phyloP scores from a whole-genome alignment of 371 early-diverging fungal genomes.

The Mortierella polycephala region DNA sequence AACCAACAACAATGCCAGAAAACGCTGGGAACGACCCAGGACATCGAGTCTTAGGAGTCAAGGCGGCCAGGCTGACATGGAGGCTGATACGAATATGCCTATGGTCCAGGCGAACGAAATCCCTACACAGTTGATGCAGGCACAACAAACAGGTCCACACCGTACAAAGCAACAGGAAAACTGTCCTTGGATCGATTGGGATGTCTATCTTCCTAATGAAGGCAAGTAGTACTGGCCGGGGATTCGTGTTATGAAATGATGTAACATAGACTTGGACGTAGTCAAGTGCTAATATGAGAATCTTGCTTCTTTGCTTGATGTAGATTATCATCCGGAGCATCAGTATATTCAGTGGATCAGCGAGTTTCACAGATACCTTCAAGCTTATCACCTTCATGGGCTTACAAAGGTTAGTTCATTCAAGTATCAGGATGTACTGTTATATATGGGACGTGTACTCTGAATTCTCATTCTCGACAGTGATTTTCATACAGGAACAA shows the following conservation, averaged over 20 bases:
- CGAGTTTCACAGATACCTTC: conserved; percentile 31
- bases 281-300: too few species aligned
- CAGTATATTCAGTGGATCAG: conserved; percentile 36
- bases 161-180: conserved; percentile 4
- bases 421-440: neutral
- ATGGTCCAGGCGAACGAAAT: conserved; percentile 45
- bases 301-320: neutral
- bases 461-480: neutral
- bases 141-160: conserved; percentile 3
- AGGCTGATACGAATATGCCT: conserved; percentile 18
- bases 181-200: conserved; percentile 51
- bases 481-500: conserved; percentile 6
- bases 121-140: conserved; percentile 20
- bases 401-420: conserved; percentile 15
- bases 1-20: conserved; percentile 11
- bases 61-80: neutral
- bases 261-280: neutral
- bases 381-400: conserved; percentile 18
- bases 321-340: conserved; percentile 32
- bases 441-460: neutral
- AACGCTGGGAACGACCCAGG: conserved; percentile 38
- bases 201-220: conserved; percentile 36
- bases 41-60: conserved; percentile 17
- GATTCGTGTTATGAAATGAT: neutral
- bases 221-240: conserved; percentile 6